Percentiles rank a stretch among this genome's conserved stretches.
phyloP scores from a whole-genome alignment of 176 grass and related monocot species.

The Zizania latifolia region DNA sequence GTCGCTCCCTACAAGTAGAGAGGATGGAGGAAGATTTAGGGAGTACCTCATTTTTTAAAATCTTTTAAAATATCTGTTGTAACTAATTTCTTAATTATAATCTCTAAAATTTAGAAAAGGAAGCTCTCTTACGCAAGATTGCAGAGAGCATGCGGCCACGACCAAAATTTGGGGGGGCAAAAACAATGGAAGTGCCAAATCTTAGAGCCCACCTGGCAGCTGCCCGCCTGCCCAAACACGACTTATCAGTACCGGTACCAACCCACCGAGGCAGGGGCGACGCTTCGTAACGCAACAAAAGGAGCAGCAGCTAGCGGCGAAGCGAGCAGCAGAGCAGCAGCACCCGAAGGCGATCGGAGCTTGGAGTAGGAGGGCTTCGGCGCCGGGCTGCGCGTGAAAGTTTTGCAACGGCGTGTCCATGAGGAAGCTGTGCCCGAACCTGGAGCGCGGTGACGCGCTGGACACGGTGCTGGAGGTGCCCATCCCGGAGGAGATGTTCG shows the following conservation, averaged over 20 bases:
- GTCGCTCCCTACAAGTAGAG: too few species aligned
- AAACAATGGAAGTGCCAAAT: background rate
- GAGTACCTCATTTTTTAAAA: too few species aligned
- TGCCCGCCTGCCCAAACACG: slow-evolving; percentile 39
- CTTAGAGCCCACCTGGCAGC: slow-evolving; percentile 43
- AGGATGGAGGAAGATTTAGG: too few species aligned
- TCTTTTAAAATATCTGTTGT: too few species aligned
- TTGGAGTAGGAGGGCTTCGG: background rate
- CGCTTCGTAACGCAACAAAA: slow-evolving; percentile 19
- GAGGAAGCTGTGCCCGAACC: slow-evolving; percentile 93
- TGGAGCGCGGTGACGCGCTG: slow-evolving; percentile 85
- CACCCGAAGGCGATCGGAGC: background rate
- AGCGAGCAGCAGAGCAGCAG: too few species aligned
- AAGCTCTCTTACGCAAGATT: background rate
- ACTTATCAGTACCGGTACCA: slow-evolving; percentile 36
- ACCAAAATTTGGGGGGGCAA: slow-evolving; percentile 19
- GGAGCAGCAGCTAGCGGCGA: background rate
- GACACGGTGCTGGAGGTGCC: slow-evolving; percentile 99
- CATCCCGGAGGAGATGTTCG: slow-evolving; percentile 94
- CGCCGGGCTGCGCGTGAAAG: too few species aligned
- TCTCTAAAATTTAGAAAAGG: too few species aligned
- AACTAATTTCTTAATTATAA: too few species aligned
- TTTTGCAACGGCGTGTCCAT: slow-evolving; percentile 36
- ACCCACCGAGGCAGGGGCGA: slow-evolving; percentile 6
- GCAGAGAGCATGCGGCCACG: slow-evolving; percentile 60